A percentile compares a stretch with the other conserved stretches of the same genome.
phyloP scores from a whole-genome alignment of 805 yeast species.

The Kazachstania kunashirensis region DNA sequence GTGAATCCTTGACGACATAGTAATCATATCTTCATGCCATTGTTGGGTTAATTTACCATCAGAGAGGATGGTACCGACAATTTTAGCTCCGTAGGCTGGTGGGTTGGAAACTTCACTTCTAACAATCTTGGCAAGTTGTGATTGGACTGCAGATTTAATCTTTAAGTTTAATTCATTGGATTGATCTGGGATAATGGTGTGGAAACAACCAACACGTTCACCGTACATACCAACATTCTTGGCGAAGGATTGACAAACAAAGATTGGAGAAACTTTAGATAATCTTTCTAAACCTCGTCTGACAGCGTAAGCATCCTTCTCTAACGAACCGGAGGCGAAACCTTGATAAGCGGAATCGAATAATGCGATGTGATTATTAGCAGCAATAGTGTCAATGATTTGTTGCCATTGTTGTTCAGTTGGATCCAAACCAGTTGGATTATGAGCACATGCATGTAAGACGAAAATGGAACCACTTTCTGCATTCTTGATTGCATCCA shows the following conservation, averaged over 20 bases:
- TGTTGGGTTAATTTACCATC: conserved; percentile 57
- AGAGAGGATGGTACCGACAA: conserved; percentile 66
- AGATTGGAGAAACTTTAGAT: conserved; percentile 43
- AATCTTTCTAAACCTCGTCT: conserved; percentile 43
- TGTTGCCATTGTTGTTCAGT: conserved; percentile 68
- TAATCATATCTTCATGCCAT: conserved; percentile 76
- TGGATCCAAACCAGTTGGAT: conserved; percentile 97
- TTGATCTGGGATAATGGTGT: conserved; percentile 47
- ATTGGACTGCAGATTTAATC: conserved; percentile 47
- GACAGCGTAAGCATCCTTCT: conserved; percentile 74
- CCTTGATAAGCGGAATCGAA: conserved; percentile 98
- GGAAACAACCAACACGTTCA: conserved; percentile 93
- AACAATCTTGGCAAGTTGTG: conserved; percentile 68
- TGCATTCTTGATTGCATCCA: conserved; percentile 54
- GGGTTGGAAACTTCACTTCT: conserved; percentile 88
- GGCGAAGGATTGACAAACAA: conserved; percentile 91
- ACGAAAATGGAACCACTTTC: conserved; percentile 70
- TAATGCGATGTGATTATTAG: conserved; percentile 61
- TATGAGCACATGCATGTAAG: conserved; percentile 94
- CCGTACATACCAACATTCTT: conserved; percentile 96
- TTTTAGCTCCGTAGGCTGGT: conserved; percentile 91
- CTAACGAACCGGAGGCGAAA: conserved; percentile 82
- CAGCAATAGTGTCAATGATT: conserved; percentile 53
- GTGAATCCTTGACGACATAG: conserved; percentile 79
- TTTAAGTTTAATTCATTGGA: conserved; percentile 26